Evolutionary conservation across 2,329 filamentous ascomycete species (phyloP), one percentile per base, ranked within the genome.

Genomic region (Endoconidiophora laricicola): DNA sequence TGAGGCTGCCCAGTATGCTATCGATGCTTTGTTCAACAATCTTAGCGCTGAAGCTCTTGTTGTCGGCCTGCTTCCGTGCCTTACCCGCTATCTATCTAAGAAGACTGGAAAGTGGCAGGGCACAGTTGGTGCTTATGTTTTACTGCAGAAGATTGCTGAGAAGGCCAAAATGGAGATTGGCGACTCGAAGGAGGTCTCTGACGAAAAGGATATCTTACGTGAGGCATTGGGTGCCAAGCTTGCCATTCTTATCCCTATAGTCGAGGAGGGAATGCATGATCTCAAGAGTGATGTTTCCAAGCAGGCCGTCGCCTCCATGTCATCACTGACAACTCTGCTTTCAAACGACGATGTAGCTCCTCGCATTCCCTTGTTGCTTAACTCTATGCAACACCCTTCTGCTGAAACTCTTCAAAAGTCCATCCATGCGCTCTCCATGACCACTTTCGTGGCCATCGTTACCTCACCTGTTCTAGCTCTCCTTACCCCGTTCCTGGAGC

Each of bases 341-440:
- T 87, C 87, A 61, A 98, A 98, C 71, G 91, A 98, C 69, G 91
- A 98, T 65, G 88, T 98, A 50, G 82, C 83, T 22, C 88, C 90
- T 44, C 79, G 87, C 60, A 88, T 98, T 60, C 87, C 90, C 5
- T 78, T 96, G 2, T 75, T 98, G 45, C 81, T 98, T 65, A 86
- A 93, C 63, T 85, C 86, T 45, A 95, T 98, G 81, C 86, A 95
- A 64, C 81, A 95, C 59, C 91, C 91, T 4, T 94, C 86, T 9
- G 73, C 84, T 12, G 79, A 93, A 65, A 86, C 83, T 24, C 74
- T 93, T 50, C 86, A 94, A 63, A 95, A 95, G 71, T 88, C 91
- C 29, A 96, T 98, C 56, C 91, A 95, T 62, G 91, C 88, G 43
- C 73, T 98, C 43, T 95, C 88, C 3, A 86, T 94, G 69, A 98